Evolutionary conservation across 2,329 filamentous ascomycete genomes (phyloP), one percentile per base, ranked within the genome.

Genomic region (Phaeophleospora eucalypticola): DNA sequence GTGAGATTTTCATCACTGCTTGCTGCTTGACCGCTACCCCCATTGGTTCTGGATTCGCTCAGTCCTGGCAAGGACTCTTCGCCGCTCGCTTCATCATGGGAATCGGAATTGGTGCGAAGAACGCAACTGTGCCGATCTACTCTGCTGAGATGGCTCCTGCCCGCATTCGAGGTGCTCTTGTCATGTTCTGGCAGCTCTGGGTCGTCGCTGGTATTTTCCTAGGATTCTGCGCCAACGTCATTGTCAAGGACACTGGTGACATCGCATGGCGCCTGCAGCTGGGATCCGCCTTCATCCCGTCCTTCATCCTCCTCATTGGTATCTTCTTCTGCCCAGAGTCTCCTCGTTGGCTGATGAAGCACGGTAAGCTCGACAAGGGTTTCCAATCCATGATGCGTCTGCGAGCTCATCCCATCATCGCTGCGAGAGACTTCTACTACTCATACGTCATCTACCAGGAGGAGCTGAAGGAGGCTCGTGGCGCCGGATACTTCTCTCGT

Each of bases 111-210:
- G 64, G 64, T 9, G 57, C 63, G n/a, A 67, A 67, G 49, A 62
- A 61, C 81, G 57, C 59, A 3, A 75, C 71, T 4, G 70, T 75
- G 0, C 72, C 72, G 0, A 65, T 72, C 42, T 71, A 65, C 44
- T 60, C 66, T 7, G 67, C 69, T 8, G 69, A 70, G 52, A 67
- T 65, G 43, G 76, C 82, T 56, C 67, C 66, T 2, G 63, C 72
- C 2, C 70, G 71, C 3, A 78, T 85, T 43, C 65, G 73, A 8
- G 82, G 82, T 4, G 70, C 84, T 6, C 73, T 93, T 15, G 86
- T 90, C 53, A 91, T 91, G 86, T 83, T 82, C 52, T 91, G 87
- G 86, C 84, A 90, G 68, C 74, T 85, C 65, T 85, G 81, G 79
- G 58, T 61, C 39, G 62, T 63, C 3, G 49, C 53, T 37, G 61